Evolutionary conservation across 2,329 filamentous ascomycete genomes (phyloP), one percentile per base, ranked within the genome.

Genomic region (Dactylonectria macrodidyma): DNA sequence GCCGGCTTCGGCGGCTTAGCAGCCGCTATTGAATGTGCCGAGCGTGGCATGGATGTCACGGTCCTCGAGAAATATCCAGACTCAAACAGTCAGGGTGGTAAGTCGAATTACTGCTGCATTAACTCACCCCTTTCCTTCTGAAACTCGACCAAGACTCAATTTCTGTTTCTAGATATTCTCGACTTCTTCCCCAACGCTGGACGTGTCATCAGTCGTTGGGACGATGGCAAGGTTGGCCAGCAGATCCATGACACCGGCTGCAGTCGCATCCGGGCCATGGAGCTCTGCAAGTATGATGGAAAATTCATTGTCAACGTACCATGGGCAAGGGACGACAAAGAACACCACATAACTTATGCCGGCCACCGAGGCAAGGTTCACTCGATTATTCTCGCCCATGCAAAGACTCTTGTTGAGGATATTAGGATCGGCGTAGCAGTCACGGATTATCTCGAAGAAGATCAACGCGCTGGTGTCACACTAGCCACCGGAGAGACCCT

Each of bases 41-140:
- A 62, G 9, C 63, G 63, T 16, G 63, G 63, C 51, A 62, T 66
- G 63, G 36, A 66, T 41, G 63, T 66, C 5, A 62, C 63, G 2
- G 57, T 66, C 30, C 34, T 66, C 46, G 63, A 66, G n/a, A 66
- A 66, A 30, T 58, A 66, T 51, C 58, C 63, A n/a, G 63, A 66
- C 51, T 66, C 63, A 5, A 66, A 66, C 36, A 66, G 58, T 19
- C 58, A 66, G 33, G 63, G 63, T 36, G 63, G 63, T 58, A 51
- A 52, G 56, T 26, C 19, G 19, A 19, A 19, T 19, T 19, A 19
- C 19, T 19, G 19, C 19, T 19, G 19, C 19, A 19, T 19, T 19
- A 19, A 19, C 19, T 22, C 26, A n/a, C 33, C 19, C 14, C 19
- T 47, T 30, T 7, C 44, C 10, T 50, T 36, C 19, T 19, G 1